Base-by-base conservation (phyloP, 1,139 yeast species). In the Protomyces inouyei region DNA sequence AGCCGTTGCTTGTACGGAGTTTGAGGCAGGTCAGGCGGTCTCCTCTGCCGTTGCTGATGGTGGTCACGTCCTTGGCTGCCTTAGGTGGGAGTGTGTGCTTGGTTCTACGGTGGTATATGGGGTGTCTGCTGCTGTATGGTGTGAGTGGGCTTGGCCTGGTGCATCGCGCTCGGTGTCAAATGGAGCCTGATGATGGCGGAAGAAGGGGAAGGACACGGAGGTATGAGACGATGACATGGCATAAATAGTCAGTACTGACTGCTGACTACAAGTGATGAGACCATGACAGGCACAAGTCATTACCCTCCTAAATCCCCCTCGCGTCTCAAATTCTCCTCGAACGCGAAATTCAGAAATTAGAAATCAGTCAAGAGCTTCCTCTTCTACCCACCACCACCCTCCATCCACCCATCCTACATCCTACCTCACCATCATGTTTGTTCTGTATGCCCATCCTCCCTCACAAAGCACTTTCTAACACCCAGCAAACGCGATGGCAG, bases 401-500 rank as follows among this genome's bases (percentile, higher is more conserved):
- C 60, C 35, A 10, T 48, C 28, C 23, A 36, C 37, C 23, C 61
- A 43, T 37, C 43, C 52, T 48, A 32, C 46, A 48, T 3, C 38
- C 21, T 38, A 23, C 16, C 3, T 16, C 14, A 10, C 14, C 55
- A 57, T 48, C 51, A 57, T 57, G 61, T 57, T 57, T 52, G 61
- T 57, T 35, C 55, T 57, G 61, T 57, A 57, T 36, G 61, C 3
- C 8, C 23, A 10, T 51, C n/a, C 25, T 32, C 35, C 6, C 4
- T n/a, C 12, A 14, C 32, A 6, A 10, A 25, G 6, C 12, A 10
- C 53, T 9, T 14, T 8, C 55, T 35, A 25, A 45, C 51, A 9
- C 43, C 6, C 56, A 59, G 63, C 38, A 59, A 59, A 28, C 45
- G 63, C 21, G 80, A 88, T 77, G 96, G 96, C 68, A 88, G 87